Evolutionary conservation across 345 rosid genomes (phyloP), one percentile per base, ranked within the genome.

Genomic region (Arabidopsis suecica): DNA sequence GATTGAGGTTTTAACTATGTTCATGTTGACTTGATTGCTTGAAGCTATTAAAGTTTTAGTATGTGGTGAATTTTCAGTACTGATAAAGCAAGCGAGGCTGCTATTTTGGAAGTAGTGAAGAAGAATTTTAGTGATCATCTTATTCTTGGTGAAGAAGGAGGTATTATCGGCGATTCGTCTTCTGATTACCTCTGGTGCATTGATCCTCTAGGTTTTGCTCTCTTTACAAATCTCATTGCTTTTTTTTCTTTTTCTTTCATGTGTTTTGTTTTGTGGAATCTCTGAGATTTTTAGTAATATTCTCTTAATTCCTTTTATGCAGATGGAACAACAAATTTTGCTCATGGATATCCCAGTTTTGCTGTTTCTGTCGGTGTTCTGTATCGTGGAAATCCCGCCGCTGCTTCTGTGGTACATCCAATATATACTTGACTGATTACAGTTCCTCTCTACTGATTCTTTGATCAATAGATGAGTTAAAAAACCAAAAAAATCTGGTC

Each of bases 181-280:
- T 94, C 98, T 30, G 98, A 86, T 77, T 94, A 94, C 82, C 89
- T 94, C 13, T 94, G 98, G 98, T 94, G 98, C 78, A 88, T 94
- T 68, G 96, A 94, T 80, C 98, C 98, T 55, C 83, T 94, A 82
- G 98, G 98, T 94, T 71, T 75, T 71, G 81, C 40, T 76, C 14
- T 74, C 75, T 76, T 69, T 48, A 48, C 55, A 28, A 8, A 38
- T n/a, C 38, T 1, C 61, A 36, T 20, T 53, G 18, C 40, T 51
- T 30, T 20, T 23, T 20, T 23, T 54, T 20, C 22, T 20, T 20
- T 20, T 20, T 20, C 22, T 18, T 65, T 36, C 42, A 33, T 56
- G 0, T 28, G 32, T 28, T 28, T 10, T 28, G 32, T 28, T 28
- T 10, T 68, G 42, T 33, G 33, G 54, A 28, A 3, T 18, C 50